These are phyloP conservation scores for Keqinozyma sinolaborantium DNA, from an alignment of 1,139 yeast genomes.

Conservation along the genomic window DNA sequence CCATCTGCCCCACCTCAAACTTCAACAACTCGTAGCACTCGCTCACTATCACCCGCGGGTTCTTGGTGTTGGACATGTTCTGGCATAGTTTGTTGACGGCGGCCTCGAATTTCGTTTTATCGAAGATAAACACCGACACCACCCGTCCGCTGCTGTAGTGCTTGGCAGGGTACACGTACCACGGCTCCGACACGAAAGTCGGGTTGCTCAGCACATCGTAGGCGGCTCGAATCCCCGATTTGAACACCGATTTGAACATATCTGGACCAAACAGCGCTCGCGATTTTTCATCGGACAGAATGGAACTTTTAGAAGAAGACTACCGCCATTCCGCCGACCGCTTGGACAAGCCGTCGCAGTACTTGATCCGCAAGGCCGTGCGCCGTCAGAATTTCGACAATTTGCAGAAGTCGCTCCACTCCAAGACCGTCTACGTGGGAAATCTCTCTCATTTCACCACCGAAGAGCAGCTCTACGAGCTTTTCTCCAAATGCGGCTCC, in stretches of 20 bases:
- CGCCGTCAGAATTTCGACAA: constrained; percentile 52
- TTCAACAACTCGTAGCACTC: constrained; percentile 41
- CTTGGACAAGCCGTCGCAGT: constrained; percentile 74
- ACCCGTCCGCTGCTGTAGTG: constrained; percentile 52
- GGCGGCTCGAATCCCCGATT: constrained; percentile 67
- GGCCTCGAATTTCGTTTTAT: constrained; percentile 71
- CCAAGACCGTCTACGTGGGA: constrained; percentile 84
- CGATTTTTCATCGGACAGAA: constrained; percentile 7
- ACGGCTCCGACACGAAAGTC: constrained; percentile 73
- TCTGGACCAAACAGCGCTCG: not conserved
- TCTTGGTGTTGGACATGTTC: constrained; percentile 32
- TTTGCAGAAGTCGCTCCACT: constrained; percentile 57
- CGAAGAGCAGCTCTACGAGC: constrained; percentile 88
- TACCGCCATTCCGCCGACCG: constrained; percentile 55
- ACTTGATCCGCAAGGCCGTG: constrained; percentile 71
- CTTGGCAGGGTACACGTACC: constrained; percentile 85
- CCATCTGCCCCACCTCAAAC: constrained; percentile 60
- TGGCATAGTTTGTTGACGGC: constrained; percentile 52
- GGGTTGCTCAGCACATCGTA: constrained; percentile 76
- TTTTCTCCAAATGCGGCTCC: constrained; percentile 76
- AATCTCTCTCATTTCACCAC: constrained; percentile 81
- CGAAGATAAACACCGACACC: constrained; percentile 86
- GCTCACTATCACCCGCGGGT: constrained; percentile 33
- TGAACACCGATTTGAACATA: constrained; percentile 41
- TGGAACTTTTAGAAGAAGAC: constrained; percentile 57